Conservation (phyloP, 148 eudicot genomes). For the Camellia lanceoleosa region DNA sequence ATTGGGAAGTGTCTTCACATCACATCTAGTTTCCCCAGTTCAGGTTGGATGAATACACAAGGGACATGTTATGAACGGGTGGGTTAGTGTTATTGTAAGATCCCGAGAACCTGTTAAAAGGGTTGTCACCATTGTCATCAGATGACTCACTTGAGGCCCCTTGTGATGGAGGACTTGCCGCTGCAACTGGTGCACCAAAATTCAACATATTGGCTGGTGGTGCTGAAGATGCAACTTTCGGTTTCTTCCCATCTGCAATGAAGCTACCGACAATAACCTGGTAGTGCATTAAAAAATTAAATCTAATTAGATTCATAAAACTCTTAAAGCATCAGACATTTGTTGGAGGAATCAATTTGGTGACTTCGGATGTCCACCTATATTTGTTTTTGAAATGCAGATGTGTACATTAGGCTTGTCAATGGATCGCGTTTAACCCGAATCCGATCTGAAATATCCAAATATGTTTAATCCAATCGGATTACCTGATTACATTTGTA, state of each 20-base stretch:
- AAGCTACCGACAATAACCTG: slow-evolving; percentile 94
- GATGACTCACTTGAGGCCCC: slow-evolving; percentile 71
- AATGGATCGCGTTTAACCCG: too few species aligned
- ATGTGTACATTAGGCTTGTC: too few species aligned
- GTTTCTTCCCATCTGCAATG: slow-evolving; percentile 72
- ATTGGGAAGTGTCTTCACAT: slow-evolving; percentile 47
- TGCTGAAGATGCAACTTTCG: slow-evolving; percentile 60
- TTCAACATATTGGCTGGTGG: slow-evolving; percentile 42
- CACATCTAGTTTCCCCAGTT: slow-evolving; percentile 55
- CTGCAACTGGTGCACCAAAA: slow-evolving; percentile 34
- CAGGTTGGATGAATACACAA: slow-evolving; percentile 54
- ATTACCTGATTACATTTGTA: too few species aligned
- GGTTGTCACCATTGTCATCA: slow-evolving; percentile 55
- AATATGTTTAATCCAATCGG: too few species aligned
- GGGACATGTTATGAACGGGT: slow-evolving; percentile 50
- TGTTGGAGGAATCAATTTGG: not conserved
- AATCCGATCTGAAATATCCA: too few species aligned
- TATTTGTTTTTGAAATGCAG: not conserved
- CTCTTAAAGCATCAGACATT: not conserved
- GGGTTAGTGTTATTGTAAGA: slow-evolving; percentile 53
- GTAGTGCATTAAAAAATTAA: not conserved
- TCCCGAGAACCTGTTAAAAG: slow-evolving; percentile 36
- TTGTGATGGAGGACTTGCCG: slow-evolving; percentile 58
- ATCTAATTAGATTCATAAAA: not conserved
- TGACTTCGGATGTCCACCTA: not conserved